These are phyloP conservation scores for Taxillus chinensis DNA, from an alignment of 164 flowering plant species.

Conservation along the genomic window DNA sequence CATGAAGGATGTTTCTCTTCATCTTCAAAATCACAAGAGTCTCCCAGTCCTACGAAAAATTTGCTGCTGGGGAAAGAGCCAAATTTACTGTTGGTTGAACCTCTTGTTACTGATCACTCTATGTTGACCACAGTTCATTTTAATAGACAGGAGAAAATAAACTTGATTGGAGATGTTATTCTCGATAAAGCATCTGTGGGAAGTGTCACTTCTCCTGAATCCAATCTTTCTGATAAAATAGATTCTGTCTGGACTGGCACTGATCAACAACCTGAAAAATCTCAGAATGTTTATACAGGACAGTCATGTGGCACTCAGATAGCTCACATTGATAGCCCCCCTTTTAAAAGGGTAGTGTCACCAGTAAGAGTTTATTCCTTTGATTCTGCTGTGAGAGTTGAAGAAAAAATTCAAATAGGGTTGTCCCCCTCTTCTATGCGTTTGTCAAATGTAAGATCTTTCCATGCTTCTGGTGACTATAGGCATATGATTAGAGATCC, in stretches of 20 bases:
- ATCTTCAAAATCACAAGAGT: constrained; percentile 15
- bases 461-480: constrained; percentile 83
- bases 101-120: constrained; percentile 15
- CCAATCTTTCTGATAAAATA: constrained; percentile 75
- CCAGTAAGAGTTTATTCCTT: constrained; percentile 82
- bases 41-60: constrained; percentile 11
- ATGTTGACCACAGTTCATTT: constrained; percentile 9
- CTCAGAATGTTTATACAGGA: constrained; percentile 11
- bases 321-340: constrained; percentile 27
- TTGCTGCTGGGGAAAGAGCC: constrained; percentile 14
- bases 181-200: constrained; percentile 17
- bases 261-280: constrained; percentile 20
- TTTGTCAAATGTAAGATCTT: constrained; percentile 56
- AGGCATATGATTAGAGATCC: constrained; percentile 68
- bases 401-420: constrained; percentile 44
- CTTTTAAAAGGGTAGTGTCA: constrained; percentile 27
- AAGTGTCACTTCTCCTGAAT: constrained; percentile 29
- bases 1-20: constrained; percentile 24
- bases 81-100: constrained; percentile 12
- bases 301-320: constrained; percentile 19
- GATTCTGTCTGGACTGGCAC: constrained; percentile 92
- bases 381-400: constrained; percentile 76
- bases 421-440: constrained; percentile 46
- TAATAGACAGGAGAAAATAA: constrained; percentile 19
- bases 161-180: constrained; percentile 22